A percentile compares a stretch with the other conserved stretches of the same genome.
phyloP scores from a whole-genome alignment of 2,329 filamentous ascomycete genomes.

The Neofusicoccum parvum region DNA sequence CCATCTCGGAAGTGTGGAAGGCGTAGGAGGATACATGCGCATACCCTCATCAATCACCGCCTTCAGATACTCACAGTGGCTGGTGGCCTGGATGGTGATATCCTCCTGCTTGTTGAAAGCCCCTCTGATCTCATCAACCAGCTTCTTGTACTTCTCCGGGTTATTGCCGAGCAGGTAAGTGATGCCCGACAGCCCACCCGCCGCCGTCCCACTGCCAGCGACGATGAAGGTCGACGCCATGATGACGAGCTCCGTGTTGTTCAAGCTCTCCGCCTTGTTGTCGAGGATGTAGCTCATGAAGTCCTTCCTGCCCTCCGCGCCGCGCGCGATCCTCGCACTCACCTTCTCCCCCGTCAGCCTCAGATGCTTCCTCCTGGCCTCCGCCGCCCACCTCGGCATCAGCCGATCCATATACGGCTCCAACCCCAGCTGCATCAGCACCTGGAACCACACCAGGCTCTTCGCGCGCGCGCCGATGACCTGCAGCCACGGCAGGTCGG shows the following conservation, averaged over 20 bases:
- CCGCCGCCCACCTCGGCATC: not conserved
- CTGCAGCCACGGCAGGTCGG: conserved; percentile 3
- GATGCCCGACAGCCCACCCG: conserved; percentile 39
- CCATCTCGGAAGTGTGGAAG: conserved; percentile 34
- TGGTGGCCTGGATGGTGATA: not conserved
- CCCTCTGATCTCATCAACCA: not conserved
- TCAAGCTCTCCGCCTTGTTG: not conserved
- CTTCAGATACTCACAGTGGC: not conserved
- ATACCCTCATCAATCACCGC: conserved; percentile 44
- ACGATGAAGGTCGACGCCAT: conserved; percentile 26
- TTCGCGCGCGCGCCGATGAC: conserved; percentile 4
- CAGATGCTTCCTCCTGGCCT: not conserved
- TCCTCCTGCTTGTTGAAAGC: not conserved
- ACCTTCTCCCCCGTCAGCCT: not conserved
- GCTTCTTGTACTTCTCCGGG: not conserved
- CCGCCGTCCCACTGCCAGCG: conserved; percentile 46
- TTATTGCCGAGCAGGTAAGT: conserved; percentile 38
- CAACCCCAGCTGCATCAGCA: not conserved
- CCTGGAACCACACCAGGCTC: not conserved
- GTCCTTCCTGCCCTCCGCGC: not conserved
- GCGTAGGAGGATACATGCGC: conserved; percentile 46
- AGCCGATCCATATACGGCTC: not conserved
- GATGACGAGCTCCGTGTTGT: not conserved
- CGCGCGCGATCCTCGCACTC: not conserved
- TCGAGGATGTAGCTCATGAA: conserved; percentile 1